These are phyloP conservation scores for Trametes cinnabarina DNA, from an alignment of 768 basidiomycete species.

Conservation along the genomic window DNA sequence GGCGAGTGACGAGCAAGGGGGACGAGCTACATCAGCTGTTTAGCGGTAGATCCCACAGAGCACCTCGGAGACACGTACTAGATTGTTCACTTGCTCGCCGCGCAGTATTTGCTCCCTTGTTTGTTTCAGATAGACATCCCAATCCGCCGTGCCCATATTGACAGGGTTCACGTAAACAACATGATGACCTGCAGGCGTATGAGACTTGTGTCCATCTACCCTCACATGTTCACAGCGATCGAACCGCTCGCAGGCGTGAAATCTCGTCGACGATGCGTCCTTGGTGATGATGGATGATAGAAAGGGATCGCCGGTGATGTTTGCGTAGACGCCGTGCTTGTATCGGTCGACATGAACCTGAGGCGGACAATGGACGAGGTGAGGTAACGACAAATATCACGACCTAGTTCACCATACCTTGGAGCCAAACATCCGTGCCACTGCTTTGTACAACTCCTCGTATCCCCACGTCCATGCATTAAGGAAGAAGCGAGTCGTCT, in stretches of 20 bases:
- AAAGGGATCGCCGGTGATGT: conserved; percentile 53
- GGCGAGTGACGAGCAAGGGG: conserved; percentile 87
- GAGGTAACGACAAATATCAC: too few species aligned
- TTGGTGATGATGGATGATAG: conserved; percentile 57
- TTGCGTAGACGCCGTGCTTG: conserved; percentile 67
- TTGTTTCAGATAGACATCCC: conserved; percentile 48
- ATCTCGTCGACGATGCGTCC: conserved; percentile 65
- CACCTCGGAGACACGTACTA: too few species aligned
- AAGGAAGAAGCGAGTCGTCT: conserved; percentile 75
- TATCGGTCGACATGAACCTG: conserved; percentile 92
- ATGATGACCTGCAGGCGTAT: conserved; percentile 41
- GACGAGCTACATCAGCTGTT: conserved; percentile 52
- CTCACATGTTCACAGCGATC: conserved; percentile 65
- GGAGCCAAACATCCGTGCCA: conserved; percentile 63
- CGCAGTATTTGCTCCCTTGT: conserved; percentile 43
- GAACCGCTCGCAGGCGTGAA: conserved; percentile 92
- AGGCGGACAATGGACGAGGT: too few species aligned
- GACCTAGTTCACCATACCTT: conserved; percentile 41
- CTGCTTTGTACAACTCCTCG: conserved; percentile 81
- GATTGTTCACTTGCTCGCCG: conserved; percentile 49
- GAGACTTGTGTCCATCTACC: conserved; percentile 39
- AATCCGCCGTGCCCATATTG: conserved; percentile 57
- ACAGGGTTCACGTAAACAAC: conserved; percentile 88
- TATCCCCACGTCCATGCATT: conserved; percentile 98
- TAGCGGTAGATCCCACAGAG: too few species aligned